phyloP scores from a whole-genome alignment of 768 basidiomycete species.

The Boletus coccyginus region DNA sequence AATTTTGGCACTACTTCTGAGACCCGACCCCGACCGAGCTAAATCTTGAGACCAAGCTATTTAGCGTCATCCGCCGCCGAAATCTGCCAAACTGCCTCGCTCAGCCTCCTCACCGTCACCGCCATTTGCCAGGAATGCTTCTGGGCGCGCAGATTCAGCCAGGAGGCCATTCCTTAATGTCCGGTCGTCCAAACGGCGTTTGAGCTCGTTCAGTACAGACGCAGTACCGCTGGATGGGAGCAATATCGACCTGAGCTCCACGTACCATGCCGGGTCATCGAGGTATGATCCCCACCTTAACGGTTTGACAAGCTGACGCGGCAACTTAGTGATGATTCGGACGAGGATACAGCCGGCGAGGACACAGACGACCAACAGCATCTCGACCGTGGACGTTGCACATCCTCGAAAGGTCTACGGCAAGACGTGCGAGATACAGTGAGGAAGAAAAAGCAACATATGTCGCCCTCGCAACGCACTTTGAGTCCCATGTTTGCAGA shows the following conservation, averaged over 20 bases:
- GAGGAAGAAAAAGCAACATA: conserved; percentile 29
- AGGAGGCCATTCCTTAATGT: conserved; percentile 37
- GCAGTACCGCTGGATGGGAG: conserved; percentile 24
- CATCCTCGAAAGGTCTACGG: conserved; percentile 30
- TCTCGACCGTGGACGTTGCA: conserved; percentile 43
- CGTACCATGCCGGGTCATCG: conserved; percentile 84
- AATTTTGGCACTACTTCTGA: conserved; percentile 7
- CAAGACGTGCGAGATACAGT: conserved; percentile 24
- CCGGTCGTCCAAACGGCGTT: conserved; percentile 26
- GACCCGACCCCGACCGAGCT: not conserved
- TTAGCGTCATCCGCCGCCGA: not conserved
- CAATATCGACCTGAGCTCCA: conserved; percentile 74
- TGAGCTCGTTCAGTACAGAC: conserved; percentile 22
- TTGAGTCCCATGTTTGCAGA: conserved; percentile 23
- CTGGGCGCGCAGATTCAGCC: conserved; percentile 48
- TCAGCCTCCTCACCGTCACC: conserved; percentile 78
- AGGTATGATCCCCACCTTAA: conserved; percentile 44
- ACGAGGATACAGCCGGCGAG: conserved; percentile 50
- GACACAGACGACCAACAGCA: conserved; percentile 55
- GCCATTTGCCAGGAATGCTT: conserved; percentile 52
- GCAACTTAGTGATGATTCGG: conserved; percentile 45
- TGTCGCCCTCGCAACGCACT: conserved; percentile 22
- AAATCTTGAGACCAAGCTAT: not conserved
- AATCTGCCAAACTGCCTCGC: conserved; percentile 64
- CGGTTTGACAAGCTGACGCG: conserved; percentile 17